These are phyloP conservation scores for Pterocarpus santalinus DNA, from an alignment of 306 rosid species.

Conservation along the genomic window DNA sequence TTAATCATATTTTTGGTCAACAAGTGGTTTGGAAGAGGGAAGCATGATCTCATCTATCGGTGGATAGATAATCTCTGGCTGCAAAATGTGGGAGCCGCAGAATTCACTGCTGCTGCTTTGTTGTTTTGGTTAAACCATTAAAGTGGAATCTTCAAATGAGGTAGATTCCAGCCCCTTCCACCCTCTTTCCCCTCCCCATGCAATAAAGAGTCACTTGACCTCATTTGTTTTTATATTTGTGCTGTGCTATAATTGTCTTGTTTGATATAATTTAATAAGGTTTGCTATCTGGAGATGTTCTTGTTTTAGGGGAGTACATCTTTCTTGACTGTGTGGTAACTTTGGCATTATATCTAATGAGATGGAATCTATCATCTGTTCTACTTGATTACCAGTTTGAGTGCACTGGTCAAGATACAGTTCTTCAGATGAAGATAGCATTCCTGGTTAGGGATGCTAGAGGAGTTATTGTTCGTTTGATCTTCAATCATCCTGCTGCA, in stretches of 20 bases:
- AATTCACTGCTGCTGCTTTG: conserved; percentile 61
- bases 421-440: conserved; percentile 32
- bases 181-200: conserved; percentile 15
- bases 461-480: conserved; percentile 27
- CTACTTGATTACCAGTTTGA: conserved; percentile 19
- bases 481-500: conserved; percentile 23
- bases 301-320: conserved; percentile 20
- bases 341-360: conserved; percentile 45
- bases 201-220: conserved; percentile 17
- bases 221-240: conserved; percentile 35
- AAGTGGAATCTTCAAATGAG: conserved; percentile 70
- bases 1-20: conserved; percentile 53
- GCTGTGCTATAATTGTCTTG: conserved; percentile 25
- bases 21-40: conserved; percentile 62
- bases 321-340: conserved; percentile 41
- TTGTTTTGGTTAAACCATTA: conserved; percentile 50
- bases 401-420: conserved; percentile 41
- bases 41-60: conserved; percentile 56
- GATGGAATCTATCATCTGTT: conserved; percentile 50
- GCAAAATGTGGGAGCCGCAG: conserved; percentile 71
- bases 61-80: conserved; percentile 59
- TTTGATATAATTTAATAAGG: conserved; percentile 8
- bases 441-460: conserved; percentile 15
- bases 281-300: conserved; percentile 40
- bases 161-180: conserved; percentile 62